Evolutionary conservation across 202 grass and related monocot species (phyloP), one percentile per base, ranked within the genome.

Genomic region (Elaeis oleifera): DNA sequence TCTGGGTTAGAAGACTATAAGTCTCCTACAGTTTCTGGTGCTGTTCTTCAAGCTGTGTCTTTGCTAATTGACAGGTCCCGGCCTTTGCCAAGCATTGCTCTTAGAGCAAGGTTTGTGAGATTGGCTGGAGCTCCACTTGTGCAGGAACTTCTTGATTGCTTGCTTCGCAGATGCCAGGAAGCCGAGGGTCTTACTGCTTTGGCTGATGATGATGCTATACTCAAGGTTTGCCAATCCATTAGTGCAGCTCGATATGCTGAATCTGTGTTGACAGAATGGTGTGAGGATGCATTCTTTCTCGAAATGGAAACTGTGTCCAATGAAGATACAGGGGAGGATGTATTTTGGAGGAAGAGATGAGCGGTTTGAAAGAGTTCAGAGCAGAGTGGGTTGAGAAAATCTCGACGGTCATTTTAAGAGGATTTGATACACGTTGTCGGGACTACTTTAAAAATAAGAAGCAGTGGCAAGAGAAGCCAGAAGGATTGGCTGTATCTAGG

Each of bases 141-240:
- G 70, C 73, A 51, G 15, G 72, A 94, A 64, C 86, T 89, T 49
- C 56, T 86, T 78, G 85, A 87, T 60, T 86, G 53, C 74, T 77
- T 99, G 77, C 63, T 94, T 58, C 74, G 23, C 18, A 89, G 82
- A 61, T 99, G 88, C 83, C 94, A 99, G 80, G 94, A 99, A 76
- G 94, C 85, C 18, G 94, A 99, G 69, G 94, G 88, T 5, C 74
- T 99, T 50, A 99, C 94, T 64, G 94, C 94, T 74, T 73, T 99
- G 70, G 83, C 85, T 44, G 85, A 99, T 86, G 88, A 94, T 82
- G 69, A 71, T 80, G 80, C 88, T 50, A 14, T 89, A 63, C 44
- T 89, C 28, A 87, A 94, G 70, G 88, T 89, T 11, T 85, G 76
- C 23, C 69, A 81, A 3, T 89, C 72, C 63, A 78, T 99, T 56